These are phyloP conservation scores for Sporisorium exsertum DNA, from an alignment of 1,284 basidiomycete genomes.

Conservation along the genomic window DNA sequence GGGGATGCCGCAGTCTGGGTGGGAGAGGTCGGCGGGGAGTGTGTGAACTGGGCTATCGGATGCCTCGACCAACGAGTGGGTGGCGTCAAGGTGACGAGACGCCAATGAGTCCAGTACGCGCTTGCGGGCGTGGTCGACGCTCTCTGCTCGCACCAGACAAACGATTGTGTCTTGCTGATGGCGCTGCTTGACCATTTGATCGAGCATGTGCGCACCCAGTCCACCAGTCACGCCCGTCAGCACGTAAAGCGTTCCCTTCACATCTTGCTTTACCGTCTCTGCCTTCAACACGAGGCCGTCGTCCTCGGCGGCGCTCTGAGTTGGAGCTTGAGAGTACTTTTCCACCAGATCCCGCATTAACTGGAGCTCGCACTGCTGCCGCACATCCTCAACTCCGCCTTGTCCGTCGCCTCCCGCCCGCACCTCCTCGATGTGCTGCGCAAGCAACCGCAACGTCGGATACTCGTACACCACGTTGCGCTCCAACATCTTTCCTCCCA, in stretches of 20 bases:
- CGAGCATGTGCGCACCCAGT: conserved; percentile 75
- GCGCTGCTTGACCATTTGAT: conserved; percentile 70
- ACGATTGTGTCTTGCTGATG: conserved; percentile 70
- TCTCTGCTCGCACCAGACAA: conserved; percentile 74
- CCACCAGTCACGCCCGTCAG: conserved; percentile 77
- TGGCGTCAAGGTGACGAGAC: conserved; percentile 37
- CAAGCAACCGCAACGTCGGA: conserved; percentile 31
- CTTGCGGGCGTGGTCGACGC: conserved; percentile 69
- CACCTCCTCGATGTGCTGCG: conserved; percentile 49
- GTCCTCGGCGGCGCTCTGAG: neutral
- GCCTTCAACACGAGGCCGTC: conserved; percentile 13
- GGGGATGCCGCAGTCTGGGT: conserved; percentile 12
- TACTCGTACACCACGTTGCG: conserved; percentile 54
- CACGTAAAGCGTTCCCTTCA: conserved; percentile 37
- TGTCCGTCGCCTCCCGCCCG: conserved; percentile 13
- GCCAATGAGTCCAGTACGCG: conserved; percentile 70
- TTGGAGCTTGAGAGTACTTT: conserved; percentile 53
- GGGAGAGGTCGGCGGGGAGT: conserved; percentile 45
- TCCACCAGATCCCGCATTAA: conserved; percentile 65
- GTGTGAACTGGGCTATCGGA: conserved; percentile 9
- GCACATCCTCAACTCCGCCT: conserved; percentile 26
- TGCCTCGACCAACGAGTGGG: conserved; percentile 45
- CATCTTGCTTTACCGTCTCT: conserved; percentile 5
- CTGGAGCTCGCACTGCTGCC: conserved; percentile 20
- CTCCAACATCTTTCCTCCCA: conserved; percentile 21